Conservation (phyloP, 1,284 basidiomycete species). For the Inonotus hispidus region DNA sequence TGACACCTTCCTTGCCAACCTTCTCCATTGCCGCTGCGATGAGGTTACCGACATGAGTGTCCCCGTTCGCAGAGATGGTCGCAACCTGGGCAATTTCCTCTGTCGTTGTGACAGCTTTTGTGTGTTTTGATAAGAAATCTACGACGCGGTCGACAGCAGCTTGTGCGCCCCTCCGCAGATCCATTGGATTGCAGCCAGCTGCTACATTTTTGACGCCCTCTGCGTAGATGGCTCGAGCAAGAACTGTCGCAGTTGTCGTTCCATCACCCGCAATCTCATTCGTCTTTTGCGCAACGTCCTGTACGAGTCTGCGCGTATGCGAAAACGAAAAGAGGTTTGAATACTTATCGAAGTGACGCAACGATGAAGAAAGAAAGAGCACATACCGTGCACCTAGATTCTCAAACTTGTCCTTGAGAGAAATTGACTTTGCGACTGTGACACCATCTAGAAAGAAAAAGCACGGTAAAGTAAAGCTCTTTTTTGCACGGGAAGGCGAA, state of each 20-base stretch:
- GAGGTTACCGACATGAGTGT: conserved; percentile 88
- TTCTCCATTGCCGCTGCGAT: conserved; percentile 99
- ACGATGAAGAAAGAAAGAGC: background rate
- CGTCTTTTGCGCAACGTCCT: conserved; percentile 95
- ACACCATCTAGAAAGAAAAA: conserved; percentile 74
- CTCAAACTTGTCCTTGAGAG: conserved; percentile 97
- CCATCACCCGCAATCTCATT: conserved; percentile 98
- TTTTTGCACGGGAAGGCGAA: conserved; percentile 17
- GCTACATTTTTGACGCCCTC: conserved; percentile 99
- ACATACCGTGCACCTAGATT: conserved; percentile 94
- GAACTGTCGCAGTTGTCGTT: conserved; percentile 96
- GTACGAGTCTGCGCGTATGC: conserved; percentile 64
- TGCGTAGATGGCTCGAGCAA: conserved; percentile 94
- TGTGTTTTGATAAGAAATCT: conserved; percentile 84
- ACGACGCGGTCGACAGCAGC: conserved; percentile 96
- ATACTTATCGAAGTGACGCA: conserved; percentile 10
- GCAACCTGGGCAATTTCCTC: conserved; percentile 98
- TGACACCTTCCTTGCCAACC: conserved; percentile 99
- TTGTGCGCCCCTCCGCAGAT: conserved; percentile 93
- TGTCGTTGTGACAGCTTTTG: conserved; percentile 93
- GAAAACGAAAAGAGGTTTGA: background rate
- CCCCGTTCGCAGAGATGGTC: conserved; percentile 98
- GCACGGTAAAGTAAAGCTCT: background rate
- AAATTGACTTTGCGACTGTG: conserved; percentile 93
- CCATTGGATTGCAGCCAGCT: conserved; percentile 99